Conservation (phyloP, 129 eudicot species). For the Gnaphalium uliginosum region DNA sequence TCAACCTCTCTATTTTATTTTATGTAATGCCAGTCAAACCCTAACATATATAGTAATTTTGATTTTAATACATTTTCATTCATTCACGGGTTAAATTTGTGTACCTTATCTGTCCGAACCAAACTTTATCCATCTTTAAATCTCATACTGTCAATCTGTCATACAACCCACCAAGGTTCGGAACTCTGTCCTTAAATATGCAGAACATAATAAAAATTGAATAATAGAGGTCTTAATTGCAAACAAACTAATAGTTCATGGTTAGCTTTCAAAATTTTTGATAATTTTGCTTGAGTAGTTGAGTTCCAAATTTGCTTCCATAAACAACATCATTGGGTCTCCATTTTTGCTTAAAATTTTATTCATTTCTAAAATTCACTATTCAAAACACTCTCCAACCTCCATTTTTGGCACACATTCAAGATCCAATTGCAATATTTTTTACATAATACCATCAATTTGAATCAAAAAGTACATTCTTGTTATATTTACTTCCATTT, state of each 20-base stretch:
- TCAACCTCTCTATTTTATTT: too few species aligned
- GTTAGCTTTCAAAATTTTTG: neutral
- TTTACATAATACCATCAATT: neutral
- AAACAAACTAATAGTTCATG: slow-evolving; percentile 3
- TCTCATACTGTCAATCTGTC: neutral
- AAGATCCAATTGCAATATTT: slow-evolving; percentile 21
- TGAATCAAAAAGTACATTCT: slow-evolving; percentile 14
- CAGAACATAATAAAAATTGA: neutral
- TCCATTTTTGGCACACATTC: slow-evolving; percentile 29
- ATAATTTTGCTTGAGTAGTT: slow-evolving; percentile 18
- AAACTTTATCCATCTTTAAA: too few species aligned
- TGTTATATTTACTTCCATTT: neutral
- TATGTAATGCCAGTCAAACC: too few species aligned
- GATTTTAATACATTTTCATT: too few species aligned
- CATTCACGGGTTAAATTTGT: too few species aligned
- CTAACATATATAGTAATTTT: too few species aligned
- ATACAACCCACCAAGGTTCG: too few species aligned
- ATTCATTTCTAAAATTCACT: neutral
- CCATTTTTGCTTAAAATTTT: neutral
- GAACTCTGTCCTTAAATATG: too few species aligned
- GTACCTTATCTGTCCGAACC: too few species aligned
- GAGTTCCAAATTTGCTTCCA: slow-evolving; percentile 14
- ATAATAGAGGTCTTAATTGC: slow-evolving; percentile 2
- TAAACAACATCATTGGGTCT: slow-evolving; percentile 6
- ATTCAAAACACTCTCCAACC: neutral